Base-by-base conservation (phyloP, 192 early-diverging fungal genomes). In the Backusella macrospora region DNA sequence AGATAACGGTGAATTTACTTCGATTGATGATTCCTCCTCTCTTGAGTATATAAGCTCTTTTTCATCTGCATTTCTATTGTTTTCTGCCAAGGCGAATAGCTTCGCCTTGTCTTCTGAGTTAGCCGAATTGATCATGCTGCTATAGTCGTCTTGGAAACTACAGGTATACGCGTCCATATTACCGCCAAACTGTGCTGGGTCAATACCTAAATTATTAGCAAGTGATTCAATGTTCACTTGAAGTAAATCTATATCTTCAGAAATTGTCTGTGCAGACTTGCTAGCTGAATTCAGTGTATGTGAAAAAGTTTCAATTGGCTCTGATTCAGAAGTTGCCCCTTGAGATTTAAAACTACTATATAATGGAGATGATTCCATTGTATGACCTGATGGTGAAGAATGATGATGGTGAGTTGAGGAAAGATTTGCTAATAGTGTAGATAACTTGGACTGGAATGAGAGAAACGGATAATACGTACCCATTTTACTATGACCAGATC, bases 161-260 rank as follows among this genome's bases (percentile, higher is more conserved):
- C 49, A 37, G 29, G 5, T n/a, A 26, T 29, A 42, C 14, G 44
- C 12, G 14, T 76, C 74, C 37, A 76, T 65, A 38, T 76, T 70
- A 21, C 66, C 75, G 7, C 49, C 38, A 26, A 76, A 46, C 34
- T 72, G 63, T 29, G 37, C 43, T 21, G 70, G 37, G 44, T 76
- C 64, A 7, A 77, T 73, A 59, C 76, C 76, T 6, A 77, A 52
- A 47, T 72, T 66, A 23, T 15, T 16, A 1, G 76, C 76, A 21
- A 77, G 39, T 47, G 37, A 39, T 62, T 77, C 76, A 48, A 77
- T 73, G 45, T 73, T 68, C 0, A 49, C 26, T 68, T 77, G 71
- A 16, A 77, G 37, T 8, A 47, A 12, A 72, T 77, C 71, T 49
- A 77, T 77, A 62, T 77, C 76, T 38, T 73, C 46, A 38, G 71